A percentile compares a stretch with the other conserved stretches of the same genome.
Conservation (phyloP, 331 rosid genomes). For the Cucumis variabilis region DNA sequence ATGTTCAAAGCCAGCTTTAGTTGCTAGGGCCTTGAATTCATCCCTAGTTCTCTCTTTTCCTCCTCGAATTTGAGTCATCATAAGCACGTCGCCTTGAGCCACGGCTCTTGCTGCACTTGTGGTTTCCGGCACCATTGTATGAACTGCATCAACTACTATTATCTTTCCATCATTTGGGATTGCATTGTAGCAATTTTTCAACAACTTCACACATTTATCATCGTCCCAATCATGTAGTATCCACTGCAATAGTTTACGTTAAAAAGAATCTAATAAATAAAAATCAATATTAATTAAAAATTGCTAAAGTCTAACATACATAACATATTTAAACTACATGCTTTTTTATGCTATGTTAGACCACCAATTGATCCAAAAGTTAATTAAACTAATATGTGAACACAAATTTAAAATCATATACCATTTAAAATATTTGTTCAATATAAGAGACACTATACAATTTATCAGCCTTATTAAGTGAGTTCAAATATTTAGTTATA, state of each 20-base stretch:
- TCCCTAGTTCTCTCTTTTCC: slow-evolving; percentile 29
- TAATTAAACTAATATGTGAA: too few relatives aligned
- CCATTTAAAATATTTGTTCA: too few relatives aligned
- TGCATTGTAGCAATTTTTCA: slow-evolving; percentile 36
- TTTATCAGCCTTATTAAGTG: too few relatives aligned
- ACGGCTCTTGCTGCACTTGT: background rate
- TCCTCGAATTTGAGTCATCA: slow-evolving; percentile 17
- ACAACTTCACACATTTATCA: slow-evolving; percentile 29
- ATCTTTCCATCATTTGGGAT: slow-evolving; percentile 20
- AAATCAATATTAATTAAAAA: too few relatives aligned
- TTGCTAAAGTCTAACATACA: too few relatives aligned
- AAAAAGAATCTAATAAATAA: too few relatives aligned
- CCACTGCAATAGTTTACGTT: slow-evolving; percentile 3
- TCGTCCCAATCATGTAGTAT: slow-evolving; percentile 39
- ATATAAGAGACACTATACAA: too few relatives aligned
- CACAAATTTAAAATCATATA: too few relatives aligned
- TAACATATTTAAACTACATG: too few relatives aligned
- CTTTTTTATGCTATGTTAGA: too few relatives aligned
- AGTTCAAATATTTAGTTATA: too few relatives aligned
- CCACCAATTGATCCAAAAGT: too few relatives aligned
- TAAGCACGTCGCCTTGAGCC: background rate
- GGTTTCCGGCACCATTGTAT: background rate
- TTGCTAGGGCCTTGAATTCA: slow-evolving; percentile 15
- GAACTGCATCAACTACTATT: slow-evolving; percentile 9
- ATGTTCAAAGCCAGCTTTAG: slow-evolving; percentile 19